These are phyloP conservation scores for Vigna trinervia DNA, from an alignment of 306 rosid genomes.

Conservation along the genomic window DNA sequence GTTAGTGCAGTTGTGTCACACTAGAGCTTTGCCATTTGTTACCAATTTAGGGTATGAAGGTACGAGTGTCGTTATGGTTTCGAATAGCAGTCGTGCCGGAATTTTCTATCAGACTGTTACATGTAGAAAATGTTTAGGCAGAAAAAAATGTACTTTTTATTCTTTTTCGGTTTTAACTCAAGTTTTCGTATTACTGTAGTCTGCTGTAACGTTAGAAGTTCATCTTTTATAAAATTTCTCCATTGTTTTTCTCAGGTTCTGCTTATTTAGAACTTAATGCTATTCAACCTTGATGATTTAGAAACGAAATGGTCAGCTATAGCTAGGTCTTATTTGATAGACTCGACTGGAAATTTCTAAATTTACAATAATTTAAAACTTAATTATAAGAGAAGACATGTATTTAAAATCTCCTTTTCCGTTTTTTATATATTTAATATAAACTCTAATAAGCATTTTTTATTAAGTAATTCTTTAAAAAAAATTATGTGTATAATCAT, in stretches of 20 bases:
- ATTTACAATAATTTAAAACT: no score
- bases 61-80: slow-evolving; percentile 46
- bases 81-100: slow-evolving; percentile 43
- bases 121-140: slow-evolving; percentile 49
- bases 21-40: slow-evolving; percentile 47
- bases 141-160: slow-evolving; percentile 30
- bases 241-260: slow-evolving; percentile 25
- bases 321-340: background rate
- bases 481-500: no score
- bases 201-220: slow-evolving; percentile 20
- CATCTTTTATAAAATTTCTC: slow-evolving; percentile 25
- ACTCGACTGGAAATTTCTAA: no score
- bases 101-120: slow-evolving; percentile 46
- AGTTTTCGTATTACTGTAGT: slow-evolving; percentile 36
- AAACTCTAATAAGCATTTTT: no score
- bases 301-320: background rate
- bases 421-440: no score
- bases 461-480: no score
- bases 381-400: no score
- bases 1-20: slow-evolving; percentile 57
- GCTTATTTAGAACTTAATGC: background rate
- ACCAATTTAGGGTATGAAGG: slow-evolving; percentile 46
- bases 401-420: no score
- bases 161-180: slow-evolving; percentile 31
- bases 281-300: background rate